phyloP scores from a whole-genome alignment of 331 rosid species.

The Saraca asoca region DNA sequence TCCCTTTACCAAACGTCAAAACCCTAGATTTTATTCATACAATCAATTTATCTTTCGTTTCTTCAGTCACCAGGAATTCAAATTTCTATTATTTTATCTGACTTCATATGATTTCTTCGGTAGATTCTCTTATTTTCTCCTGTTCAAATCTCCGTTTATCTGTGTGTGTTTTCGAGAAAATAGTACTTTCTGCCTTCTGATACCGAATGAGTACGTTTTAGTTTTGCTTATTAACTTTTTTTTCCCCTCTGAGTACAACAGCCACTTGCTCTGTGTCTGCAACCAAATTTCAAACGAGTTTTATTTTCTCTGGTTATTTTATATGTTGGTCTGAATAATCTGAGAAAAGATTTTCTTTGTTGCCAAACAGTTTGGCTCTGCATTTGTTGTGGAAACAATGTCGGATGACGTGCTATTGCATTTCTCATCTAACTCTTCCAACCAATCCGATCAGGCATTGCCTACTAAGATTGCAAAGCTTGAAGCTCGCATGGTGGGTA shows the following conservation, averaged over 20 bases:
- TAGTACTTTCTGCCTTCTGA: conserved; percentile 30
- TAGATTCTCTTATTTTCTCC: conserved; percentile 28
- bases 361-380: conserved; percentile 31
- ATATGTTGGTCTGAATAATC: conserved; percentile 31
- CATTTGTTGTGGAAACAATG: conserved; percentile 60
- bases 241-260: too few relatives aligned
- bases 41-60: conserved; percentile 19
- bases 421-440: conserved; percentile 94
- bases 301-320: conserved; percentile 23
- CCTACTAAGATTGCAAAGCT: conserved; percentile 96
- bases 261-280: background rate
- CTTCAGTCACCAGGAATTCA: conserved; percentile 10
- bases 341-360: conserved; percentile 32
- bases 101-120: conserved; percentile 15
- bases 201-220: conserved; percentile 42
- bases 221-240: too few relatives aligned
- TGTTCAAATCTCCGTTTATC: conserved; percentile 33
- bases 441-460: conserved; percentile 95
- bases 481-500: conserved; percentile 97
- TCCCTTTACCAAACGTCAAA: conserved; percentile 42
- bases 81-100: background rate
- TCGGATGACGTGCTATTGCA: conserved; percentile 93
- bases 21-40: conserved; percentile 55
- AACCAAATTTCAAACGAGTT: background rate
- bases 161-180: conserved; percentile 17